phyloP scores from a whole-genome alignment of 139 green algal species.

The Tetradesmus lagerheimii region DNA sequence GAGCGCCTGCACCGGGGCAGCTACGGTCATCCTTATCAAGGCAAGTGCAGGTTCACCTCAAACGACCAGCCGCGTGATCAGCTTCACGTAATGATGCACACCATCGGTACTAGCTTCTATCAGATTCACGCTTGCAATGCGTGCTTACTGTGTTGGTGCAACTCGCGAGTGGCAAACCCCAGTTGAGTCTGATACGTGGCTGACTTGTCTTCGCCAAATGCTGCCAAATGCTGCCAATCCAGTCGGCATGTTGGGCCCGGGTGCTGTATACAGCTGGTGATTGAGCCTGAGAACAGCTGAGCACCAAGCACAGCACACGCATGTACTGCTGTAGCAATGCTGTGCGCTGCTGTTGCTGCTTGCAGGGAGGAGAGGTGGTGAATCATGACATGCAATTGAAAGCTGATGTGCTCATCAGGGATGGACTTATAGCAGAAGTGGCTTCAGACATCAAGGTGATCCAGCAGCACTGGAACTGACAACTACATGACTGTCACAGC shows the following conservation, averaged over 20 bases:
- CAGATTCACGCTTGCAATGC: background rate
- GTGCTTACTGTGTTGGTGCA: no score
- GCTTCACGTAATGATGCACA: background rate
- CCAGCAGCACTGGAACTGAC: background rate
- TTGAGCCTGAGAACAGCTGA: background rate
- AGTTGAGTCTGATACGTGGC: background rate
- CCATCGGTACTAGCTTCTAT: no score
- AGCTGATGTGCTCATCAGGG: conserved; percentile 90
- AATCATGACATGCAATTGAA: conserved; percentile 79
- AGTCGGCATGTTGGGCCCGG: no score
- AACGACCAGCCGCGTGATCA: background rate
- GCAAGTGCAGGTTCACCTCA: background rate
- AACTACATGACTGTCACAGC: background rate
- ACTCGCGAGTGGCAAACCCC: background rate
- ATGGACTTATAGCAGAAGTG: conserved; percentile 77
- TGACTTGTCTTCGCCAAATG: background rate
- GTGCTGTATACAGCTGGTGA: no score
- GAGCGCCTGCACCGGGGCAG: background rate
- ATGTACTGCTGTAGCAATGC: background rate
- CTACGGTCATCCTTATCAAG: background rate
- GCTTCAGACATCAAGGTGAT: conserved; percentile 67
- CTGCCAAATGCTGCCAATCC: background rate
- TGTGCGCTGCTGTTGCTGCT: background rate
- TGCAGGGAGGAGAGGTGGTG: conserved; percentile 91
- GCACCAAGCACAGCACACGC: background rate